phyloP scores from a whole-genome alignment of 306 rosid genomes.

The Cucumis cinereus region DNA sequence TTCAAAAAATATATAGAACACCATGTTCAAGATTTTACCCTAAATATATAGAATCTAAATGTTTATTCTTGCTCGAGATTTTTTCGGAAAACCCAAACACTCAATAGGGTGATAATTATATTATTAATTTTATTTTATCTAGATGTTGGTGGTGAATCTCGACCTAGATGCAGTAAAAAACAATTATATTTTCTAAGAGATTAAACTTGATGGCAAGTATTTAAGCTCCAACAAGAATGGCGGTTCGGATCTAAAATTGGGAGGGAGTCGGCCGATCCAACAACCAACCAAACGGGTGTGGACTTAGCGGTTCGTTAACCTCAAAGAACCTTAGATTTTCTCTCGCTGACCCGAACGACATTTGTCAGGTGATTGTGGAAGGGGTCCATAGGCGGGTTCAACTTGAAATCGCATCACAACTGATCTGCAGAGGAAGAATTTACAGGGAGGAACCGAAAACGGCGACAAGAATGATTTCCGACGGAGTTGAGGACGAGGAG shows the following conservation, averaged over 20 bases:
- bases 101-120: no score
- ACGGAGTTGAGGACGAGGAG: conserved; percentile 84
- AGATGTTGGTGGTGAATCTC: no score
- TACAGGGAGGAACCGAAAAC: neutral
- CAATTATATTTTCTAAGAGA: no score
- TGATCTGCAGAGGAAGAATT: neutral
- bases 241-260: neutral
- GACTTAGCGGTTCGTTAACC: neutral
- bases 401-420: neutral
- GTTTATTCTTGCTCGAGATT: no score
- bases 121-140: no score
- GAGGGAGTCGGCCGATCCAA: neutral
- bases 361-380: neutral
- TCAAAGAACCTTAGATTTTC: neutral
- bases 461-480: conserved; percentile 46
- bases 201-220: no score
- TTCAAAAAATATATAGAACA: no score
- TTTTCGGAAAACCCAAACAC: no score
- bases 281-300: neutral
- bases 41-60: no score
- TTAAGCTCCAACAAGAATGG: neutral
- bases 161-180: no score
- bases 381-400: neutral
- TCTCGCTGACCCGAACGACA: neutral
- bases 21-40: no score